Base-by-base conservation (phyloP, 225 moss, liverwort and hornwort genomes). In the Asterella californica region DNA sequence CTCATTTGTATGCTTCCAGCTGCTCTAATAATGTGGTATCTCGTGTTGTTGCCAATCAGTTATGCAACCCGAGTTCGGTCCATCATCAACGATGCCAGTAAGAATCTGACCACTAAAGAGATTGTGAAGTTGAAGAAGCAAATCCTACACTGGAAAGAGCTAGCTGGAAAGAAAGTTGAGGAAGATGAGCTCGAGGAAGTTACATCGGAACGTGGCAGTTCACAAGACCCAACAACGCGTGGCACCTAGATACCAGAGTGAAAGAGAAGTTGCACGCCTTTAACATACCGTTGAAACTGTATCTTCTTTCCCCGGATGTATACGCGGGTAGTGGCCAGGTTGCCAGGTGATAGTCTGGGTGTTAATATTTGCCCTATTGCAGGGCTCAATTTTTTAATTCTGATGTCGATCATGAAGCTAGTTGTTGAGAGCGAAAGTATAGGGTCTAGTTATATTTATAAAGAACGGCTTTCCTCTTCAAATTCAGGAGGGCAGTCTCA, bases 21-120 rank as follows among this genome's bases (percentile, higher is more conserved):
- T n/a, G n/a, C n/a, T n/a, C n/a, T n/a, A n/a, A n/a, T n/a, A n/a
- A n/a, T 42, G 42, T 42, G 42, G 3, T 50, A 22, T 38, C 11
- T 8, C 25, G 34, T 17, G 10, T 45, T 47, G 21, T 27, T 77
- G 42, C 27, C 37, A 22, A 38, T 64, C 88, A 95, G 95, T 82
- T 96, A 96, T 72, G 95, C 95, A 47, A 96, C 93, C 21, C 90
- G 95, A 33, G 95, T 96, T 81, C 92, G 95, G 75, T 92, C 95
- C 46, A 96, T 96, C 64, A 93, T 91, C 80, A 93, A 96, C 70
- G 95, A 96, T 48, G 84, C 95, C 24, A 96, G 90, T 80, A 96
- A 96, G 81, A 96, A 96, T 76, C 77, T 91, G 74, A 92, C 95
- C 46, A 93, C 95, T 33, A 95, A 95, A 70, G 95, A 95, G 79